phyloP scores from a whole-genome alignment of 306 rosid genomes.

The Acacia crassicarpa region DNA sequence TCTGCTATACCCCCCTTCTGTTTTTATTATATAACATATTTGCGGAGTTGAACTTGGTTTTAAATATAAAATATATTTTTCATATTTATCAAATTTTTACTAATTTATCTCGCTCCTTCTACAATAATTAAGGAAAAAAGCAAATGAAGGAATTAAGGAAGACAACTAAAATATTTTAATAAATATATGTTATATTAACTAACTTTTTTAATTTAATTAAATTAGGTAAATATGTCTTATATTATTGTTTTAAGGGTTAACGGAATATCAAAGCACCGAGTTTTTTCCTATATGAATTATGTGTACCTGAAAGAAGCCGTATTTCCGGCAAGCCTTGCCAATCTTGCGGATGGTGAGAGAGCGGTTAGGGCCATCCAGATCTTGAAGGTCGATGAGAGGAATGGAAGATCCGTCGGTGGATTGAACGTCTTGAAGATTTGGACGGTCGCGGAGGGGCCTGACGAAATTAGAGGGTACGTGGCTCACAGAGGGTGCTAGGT shows the following conservation, averaged over 20 bases:
- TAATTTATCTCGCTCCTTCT: no score
- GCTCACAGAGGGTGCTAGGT: slow-evolving; percentile 21
- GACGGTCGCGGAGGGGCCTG: slow-evolving; percentile 26
- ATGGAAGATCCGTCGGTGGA: background rate
- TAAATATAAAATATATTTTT: no score
- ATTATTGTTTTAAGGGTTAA: no score
- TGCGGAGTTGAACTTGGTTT: accelerated
- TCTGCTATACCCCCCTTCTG: no score
- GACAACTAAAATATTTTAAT: no score
- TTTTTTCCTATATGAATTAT: background rate
- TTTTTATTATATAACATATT: no score
- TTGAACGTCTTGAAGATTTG: slow-evolving; percentile 19
- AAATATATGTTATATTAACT: no score
- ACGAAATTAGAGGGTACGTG: slow-evolving; percentile 39
- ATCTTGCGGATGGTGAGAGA: slow-evolving; percentile 36
- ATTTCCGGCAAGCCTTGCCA: slow-evolving; percentile 58
- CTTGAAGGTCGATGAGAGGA: slow-evolving; percentile 14
- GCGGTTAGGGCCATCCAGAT: slow-evolving; percentile 6
- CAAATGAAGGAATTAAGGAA: no score
- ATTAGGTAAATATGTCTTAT: no score
- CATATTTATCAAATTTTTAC: no score
- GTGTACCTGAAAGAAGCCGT: slow-evolving; percentile 73
- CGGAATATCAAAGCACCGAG: background rate
- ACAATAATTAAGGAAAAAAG: no score
- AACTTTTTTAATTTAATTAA: no score